A percentile compares a stretch with the other conserved stretches of the same genome.
Conservation (phyloP, 73 alveolate genomes). For the Tetrahymena borealis region DNA sequence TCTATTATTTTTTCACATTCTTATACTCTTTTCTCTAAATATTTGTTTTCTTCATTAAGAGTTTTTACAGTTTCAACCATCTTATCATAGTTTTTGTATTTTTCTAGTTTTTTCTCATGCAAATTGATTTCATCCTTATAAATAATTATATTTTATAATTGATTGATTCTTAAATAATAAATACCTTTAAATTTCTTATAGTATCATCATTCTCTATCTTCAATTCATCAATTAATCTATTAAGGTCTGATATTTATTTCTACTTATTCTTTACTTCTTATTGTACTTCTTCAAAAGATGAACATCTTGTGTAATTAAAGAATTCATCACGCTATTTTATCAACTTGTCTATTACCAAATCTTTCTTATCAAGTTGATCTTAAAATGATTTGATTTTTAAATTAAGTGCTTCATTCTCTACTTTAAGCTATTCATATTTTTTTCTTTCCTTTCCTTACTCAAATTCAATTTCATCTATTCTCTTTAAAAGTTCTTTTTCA, state of each 20-base stretch:
- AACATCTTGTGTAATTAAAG: not conserved
- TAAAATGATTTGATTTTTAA: not conserved
- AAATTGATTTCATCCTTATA: not conserved
- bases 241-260: not conserved
- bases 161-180: not conserved
- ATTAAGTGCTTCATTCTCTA: not conserved
- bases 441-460: not conserved
- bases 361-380: not conserved
- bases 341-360: not conserved
- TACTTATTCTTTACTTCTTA: not conserved
- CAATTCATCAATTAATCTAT: not conserved
- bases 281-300: not conserved
- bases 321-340: not conserved
- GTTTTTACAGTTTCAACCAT: not conserved
- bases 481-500: not conserved
- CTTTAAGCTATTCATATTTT: not conserved
- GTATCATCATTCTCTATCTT: not conserved
- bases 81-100: not conserved
- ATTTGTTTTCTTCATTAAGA: not conserved
- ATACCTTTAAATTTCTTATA: not conserved
- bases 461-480: not conserved
- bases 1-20: not conserved
- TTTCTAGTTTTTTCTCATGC: not conserved
- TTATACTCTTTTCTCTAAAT: not conserved
- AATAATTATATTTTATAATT: not conserved